Conservation (phyloP, 2,329 filamentous ascomycete genomes). For the Monilinia laxa region DNA sequence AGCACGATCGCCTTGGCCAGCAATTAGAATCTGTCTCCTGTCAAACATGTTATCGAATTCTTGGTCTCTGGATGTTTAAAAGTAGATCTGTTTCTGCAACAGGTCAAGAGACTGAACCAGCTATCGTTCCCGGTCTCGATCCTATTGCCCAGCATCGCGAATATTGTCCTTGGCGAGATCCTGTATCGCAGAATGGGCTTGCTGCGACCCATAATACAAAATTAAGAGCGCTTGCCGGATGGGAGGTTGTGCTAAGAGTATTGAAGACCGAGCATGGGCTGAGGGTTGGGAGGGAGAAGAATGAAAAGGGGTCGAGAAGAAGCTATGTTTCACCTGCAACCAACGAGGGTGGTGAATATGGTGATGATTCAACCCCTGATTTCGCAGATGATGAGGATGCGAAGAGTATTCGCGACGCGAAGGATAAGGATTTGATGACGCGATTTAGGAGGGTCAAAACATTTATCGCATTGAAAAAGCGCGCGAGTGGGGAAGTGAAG, state of each 20-base stretch:
- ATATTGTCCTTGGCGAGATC: slow-evolving; percentile 79
- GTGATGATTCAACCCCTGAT: slow-evolving; percentile 22
- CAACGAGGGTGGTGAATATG: slow-evolving; percentile 15
- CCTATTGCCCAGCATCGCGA: slow-evolving; percentile 72
- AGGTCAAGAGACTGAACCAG: slow-evolving; percentile 50
- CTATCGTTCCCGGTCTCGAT: slow-evolving; percentile 67
- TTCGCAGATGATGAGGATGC: slow-evolving; percentile 41
- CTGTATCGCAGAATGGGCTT: slow-evolving; percentile 56
- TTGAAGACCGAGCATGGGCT: slow-evolving; percentile 55
- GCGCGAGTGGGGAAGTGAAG: slow-evolving; percentile 12
- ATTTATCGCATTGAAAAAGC: slow-evolving; percentile 63
- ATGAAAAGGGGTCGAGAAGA: slow-evolving; percentile 22
- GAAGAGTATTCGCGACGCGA: slow-evolving; percentile 50
- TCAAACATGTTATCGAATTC: slow-evolving; percentile 78
- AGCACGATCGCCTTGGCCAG: slow-evolving; percentile 35
- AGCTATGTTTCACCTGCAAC: slow-evolving; percentile 8
- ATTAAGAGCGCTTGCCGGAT: slow-evolving; percentile 47
- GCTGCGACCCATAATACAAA: slow-evolving; percentile 37
- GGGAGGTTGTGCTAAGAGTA: slow-evolving; percentile 55
- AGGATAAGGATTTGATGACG: slow-evolving; percentile 74
- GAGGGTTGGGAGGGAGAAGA: slow-evolving; percentile 29
- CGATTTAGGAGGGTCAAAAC: slow-evolving; percentile 69
- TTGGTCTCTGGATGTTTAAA: slow-evolving; percentile 93
- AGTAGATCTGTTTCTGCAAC: slow-evolving; percentile 64
- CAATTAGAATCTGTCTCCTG: slow-evolving; percentile 57